Evolutionary conservation across 768 basidiomycete genomes (phyloP).

Genomic region (Hirschioporus abietinus): DNA sequence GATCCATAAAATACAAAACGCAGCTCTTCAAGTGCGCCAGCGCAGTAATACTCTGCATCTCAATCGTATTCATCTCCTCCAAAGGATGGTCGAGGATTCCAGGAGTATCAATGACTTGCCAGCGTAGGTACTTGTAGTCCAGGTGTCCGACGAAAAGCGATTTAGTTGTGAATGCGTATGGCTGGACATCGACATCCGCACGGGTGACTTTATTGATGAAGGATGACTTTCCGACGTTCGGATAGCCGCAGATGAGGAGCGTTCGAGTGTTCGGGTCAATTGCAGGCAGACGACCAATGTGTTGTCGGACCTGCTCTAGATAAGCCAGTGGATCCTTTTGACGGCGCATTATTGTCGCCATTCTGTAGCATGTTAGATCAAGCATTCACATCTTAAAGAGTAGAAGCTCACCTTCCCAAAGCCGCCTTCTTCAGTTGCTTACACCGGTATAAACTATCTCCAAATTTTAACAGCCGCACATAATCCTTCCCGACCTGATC

Average conservation of each 20-base stretch:
- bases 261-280: conserved; percentile 99
- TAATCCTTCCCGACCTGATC: conserved; percentile 98
- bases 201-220: conserved; percentile 99
- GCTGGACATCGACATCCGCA: conserved; percentile 98
- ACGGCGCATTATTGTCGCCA: conserved; percentile 98
- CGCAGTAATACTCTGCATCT: conserved; percentile 99
- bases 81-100: conserved; percentile 97
- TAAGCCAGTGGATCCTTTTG: conserved; percentile 99
- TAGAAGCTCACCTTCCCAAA: conserved; percentile 75
- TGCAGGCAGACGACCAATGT: conserved; percentile 95
- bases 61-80: conserved; percentile 99
- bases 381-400: not conserved
- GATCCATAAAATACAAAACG: conserved; percentile 97
- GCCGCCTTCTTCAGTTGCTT: conserved; percentile 98
- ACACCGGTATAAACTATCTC: conserved; percentile 95
- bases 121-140: conserved; percentile 98
- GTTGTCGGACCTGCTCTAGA: conserved; percentile 98
- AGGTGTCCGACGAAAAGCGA: conserved; percentile 97
- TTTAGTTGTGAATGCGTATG: conserved; percentile 99
- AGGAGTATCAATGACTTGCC: conserved; percentile 99
- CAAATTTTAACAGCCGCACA: conserved; percentile 93
- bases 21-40: conserved; percentile 93
- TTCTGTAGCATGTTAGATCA: conserved; percentile 40
- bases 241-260: conserved; percentile 96
- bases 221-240: conserved; percentile 98